These are phyloP conservation scores for Staphylotrichum tortipilum DNA, from an alignment of 495 filamentous ascomycete species.

Conservation along the genomic window DNA sequence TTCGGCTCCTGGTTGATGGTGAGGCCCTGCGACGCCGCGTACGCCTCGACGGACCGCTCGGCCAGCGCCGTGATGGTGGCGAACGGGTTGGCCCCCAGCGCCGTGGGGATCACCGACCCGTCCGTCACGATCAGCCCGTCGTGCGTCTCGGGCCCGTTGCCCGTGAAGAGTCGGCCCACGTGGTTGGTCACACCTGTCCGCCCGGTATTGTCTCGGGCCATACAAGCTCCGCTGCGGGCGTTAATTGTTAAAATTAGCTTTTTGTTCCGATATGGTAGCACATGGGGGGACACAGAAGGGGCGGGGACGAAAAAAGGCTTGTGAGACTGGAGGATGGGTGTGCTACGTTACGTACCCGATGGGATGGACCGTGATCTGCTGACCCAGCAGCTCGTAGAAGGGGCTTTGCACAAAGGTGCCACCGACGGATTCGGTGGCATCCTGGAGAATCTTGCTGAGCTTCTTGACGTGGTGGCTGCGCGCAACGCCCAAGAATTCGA, in stretches of 20 bases:
- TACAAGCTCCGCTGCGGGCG: slow-evolving; percentile 48
- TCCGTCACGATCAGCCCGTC: slow-evolving; percentile 55
- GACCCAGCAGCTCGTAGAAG: slow-evolving; percentile 44
- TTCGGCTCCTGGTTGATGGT: slow-evolving; percentile 46
- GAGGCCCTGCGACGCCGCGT: slow-evolving; percentile 33
- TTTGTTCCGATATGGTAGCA: slow-evolving; percentile 6
- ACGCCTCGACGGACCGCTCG: slow-evolving; percentile 49
- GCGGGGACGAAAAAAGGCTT: too few relatives aligned
- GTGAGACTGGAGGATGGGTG: too few relatives aligned
- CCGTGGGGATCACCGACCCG: slow-evolving; percentile 52
- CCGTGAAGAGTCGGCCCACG: slow-evolving; percentile 50
- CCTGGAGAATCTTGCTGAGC: slow-evolving; percentile 42
- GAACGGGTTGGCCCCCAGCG: slow-evolving; percentile 61
- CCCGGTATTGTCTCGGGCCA: slow-evolving; percentile 51
- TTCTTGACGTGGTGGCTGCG: slow-evolving; percentile 45
- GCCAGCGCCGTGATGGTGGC: slow-evolving; percentile 62
- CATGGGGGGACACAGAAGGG: background rate
- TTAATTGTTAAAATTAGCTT: slow-evolving; percentile 6
- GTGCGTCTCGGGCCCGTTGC: slow-evolving; percentile 42
- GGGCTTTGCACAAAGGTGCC: slow-evolving; percentile 51
- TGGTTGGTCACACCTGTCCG: slow-evolving; percentile 55
- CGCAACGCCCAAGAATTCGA: slow-evolving; percentile 51
- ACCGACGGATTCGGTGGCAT: slow-evolving; percentile 47
- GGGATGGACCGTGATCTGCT: slow-evolving; percentile 59
- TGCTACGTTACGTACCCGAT: slow-evolving; percentile 44